Evolutionary conservation across 2,329 filamentous ascomycete species (phyloP).

Genomic region (Pezicula rhizophila): DNA sequence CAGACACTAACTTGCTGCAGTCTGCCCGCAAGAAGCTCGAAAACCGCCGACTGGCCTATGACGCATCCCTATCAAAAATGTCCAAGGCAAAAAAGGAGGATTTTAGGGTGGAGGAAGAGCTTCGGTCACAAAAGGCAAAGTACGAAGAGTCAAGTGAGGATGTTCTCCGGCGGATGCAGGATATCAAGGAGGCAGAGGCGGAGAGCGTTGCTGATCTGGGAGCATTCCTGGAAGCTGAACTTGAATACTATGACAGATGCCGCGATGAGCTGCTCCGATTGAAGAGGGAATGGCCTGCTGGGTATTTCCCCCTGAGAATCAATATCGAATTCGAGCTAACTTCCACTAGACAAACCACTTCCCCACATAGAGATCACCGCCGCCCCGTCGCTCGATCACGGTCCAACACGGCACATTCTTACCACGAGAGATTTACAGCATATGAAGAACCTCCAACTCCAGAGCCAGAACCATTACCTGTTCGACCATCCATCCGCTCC

Average conservation of each 20-base stretch:
- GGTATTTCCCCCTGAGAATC: constrained; percentile 34
- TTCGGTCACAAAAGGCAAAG: constrained; percentile 85
- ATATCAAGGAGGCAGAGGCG: constrained; percentile 86
- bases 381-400: constrained; percentile 38
- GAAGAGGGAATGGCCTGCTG: constrained; percentile 63
- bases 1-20: constrained; percentile 33
- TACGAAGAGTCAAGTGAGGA: constrained; percentile 95
- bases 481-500: constrained; percentile 47
- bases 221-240: constrained; percentile 78
- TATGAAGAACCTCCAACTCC: constrained; percentile 40
- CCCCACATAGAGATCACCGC: constrained; percentile 17
- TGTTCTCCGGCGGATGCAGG: constrained; percentile 86
- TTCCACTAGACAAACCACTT: constrained; percentile 20
- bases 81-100: constrained; percentile 92
- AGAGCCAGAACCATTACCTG: constrained; percentile 34
- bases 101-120: constrained; percentile 86
- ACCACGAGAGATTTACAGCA: constrained; percentile 51
- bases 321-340: constrained; percentile 6
- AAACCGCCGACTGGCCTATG: constrained; percentile 79
- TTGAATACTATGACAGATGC: constrained; percentile 87
- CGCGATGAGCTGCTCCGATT: constrained; percentile 71
- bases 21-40: constrained; percentile 90
- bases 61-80: constrained; percentile 83
- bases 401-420: constrained; percentile 59
- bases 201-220: constrained; percentile 78